These are phyloP conservation scores for Colletotrichum destructivum DNA, from an alignment of 2,329 filamentous ascomycete genomes.

Conservation along the genomic window DNA sequence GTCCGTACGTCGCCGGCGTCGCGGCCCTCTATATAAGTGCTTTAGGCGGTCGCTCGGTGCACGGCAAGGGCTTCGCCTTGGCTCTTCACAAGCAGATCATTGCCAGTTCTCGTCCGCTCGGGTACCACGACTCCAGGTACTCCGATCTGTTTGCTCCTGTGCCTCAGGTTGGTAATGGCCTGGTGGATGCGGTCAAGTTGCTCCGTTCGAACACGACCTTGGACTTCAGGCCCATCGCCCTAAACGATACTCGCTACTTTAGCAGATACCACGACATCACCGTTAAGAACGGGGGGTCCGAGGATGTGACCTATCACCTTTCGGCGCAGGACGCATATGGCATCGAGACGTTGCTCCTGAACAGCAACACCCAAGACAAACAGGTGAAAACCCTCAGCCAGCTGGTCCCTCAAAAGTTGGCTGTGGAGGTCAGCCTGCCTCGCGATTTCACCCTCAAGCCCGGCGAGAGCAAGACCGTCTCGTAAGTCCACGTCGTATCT, in stretches of 20 bases:
- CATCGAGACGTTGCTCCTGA: conserved; percentile 51
- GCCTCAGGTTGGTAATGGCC: conserved; percentile 58
- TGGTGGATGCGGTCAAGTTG: conserved; percentile 59
- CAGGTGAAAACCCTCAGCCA: background rate
- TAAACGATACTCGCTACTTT: conserved; percentile 62
- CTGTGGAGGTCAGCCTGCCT: conserved; percentile 42
- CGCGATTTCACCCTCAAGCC: conserved; percentile 45
- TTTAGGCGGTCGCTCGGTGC: conserved; percentile 50
- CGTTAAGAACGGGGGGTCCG: conserved; percentile 56
- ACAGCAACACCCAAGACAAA: conserved; percentile 17
- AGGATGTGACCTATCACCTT: conserved; percentile 52
- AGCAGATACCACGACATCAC: conserved; percentile 45
- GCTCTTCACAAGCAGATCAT: conserved; percentile 51
- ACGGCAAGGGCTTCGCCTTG: conserved; percentile 51
- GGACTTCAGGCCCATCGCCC: conserved; percentile 56
- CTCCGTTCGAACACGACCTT: conserved; percentile 56
- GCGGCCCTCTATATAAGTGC: conserved; percentile 54
- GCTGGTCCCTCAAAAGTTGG: conserved; percentile 41
- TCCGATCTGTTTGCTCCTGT: conserved; percentile 50
- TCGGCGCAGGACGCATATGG: conserved; percentile 51
- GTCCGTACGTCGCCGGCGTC: conserved; percentile 61
- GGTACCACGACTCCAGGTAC: conserved; percentile 47
- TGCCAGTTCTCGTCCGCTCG: conserved; percentile 49
- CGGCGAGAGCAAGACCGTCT: conserved; percentile 45
- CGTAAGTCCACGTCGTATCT: conserved; percentile 42